phyloP scores from a whole-genome alignment of 1,139 yeast genomes.

The Yamadazyma membranifaciens region DNA sequence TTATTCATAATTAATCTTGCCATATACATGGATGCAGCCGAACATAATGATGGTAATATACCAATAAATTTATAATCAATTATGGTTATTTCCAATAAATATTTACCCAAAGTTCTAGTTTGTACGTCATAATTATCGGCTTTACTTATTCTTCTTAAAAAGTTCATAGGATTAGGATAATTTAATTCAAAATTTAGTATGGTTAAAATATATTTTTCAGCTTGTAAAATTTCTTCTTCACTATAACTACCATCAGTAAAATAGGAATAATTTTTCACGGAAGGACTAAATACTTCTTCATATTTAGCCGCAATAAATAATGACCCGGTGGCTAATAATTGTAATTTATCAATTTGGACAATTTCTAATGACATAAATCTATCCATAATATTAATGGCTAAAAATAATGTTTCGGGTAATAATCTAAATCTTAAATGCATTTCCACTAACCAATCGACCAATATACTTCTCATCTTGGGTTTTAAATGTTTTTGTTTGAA shows the following conservation, averaged over 20 bases:
- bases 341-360: constrained; percentile 82
- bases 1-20: constrained; percentile 77
- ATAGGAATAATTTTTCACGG: constrained; percentile 83
- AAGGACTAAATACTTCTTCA: constrained; percentile 92
- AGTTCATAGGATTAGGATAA: constrained; percentile 94
- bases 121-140: constrained; percentile 95
- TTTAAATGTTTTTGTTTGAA: constrained; percentile 72
- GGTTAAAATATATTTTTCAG: constrained; percentile 80
- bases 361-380: constrained; percentile 79
- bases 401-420: constrained; percentile 85
- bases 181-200: constrained; percentile 76
- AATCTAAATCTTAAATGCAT: constrained; percentile 85
- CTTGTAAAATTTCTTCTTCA: constrained; percentile 82
- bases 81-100: constrained; percentile 75
- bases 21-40: constrained; percentile 91
- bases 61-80: constrained; percentile 83
- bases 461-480: constrained; percentile 83
- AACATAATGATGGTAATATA: constrained; percentile 74
- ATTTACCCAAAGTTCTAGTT: constrained; percentile 89
- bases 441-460: constrained; percentile 94
- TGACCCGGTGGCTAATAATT: constrained; percentile 86
- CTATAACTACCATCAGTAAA: constrained; percentile 84
- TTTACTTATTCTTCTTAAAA: constrained; percentile 85
- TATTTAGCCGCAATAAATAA: constrained; percentile 92
- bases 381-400: constrained; percentile 90